Conservation (phyloP, 192 early-diverging fungal species). For the Coemansia sp. region DNA sequence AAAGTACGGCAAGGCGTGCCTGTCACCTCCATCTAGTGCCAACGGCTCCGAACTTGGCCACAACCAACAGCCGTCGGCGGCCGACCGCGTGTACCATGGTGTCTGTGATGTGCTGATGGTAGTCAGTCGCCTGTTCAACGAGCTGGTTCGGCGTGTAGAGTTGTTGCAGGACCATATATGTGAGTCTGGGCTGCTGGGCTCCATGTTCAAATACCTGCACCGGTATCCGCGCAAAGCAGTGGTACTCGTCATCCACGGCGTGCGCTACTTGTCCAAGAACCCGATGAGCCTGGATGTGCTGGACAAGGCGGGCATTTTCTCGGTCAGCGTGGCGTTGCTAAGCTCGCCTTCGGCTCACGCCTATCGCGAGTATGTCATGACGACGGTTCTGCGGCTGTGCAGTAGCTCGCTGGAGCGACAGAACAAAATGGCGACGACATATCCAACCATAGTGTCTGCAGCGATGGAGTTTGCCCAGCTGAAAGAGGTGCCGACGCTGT, state of each 20-base stretch:
- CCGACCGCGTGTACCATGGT: constrained; percentile 42
- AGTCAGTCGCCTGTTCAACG: constrained; percentile 41
- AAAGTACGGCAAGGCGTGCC: constrained; percentile 49
- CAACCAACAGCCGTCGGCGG: constrained; percentile 18
- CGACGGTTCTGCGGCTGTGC: constrained; percentile 44
- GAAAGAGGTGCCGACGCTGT: constrained; percentile 34
- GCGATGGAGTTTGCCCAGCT: constrained; percentile 50
- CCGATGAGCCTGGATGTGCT: constrained; percentile 46
- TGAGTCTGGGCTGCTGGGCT: constrained; percentile 40
- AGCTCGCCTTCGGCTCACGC: constrained; percentile 25
- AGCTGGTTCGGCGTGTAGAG: constrained; percentile 37
- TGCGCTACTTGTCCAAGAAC: constrained; percentile 50
- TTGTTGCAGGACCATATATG: constrained; percentile 44
- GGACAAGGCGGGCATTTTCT: constrained; percentile 45
- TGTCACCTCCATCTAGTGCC: constrained; percentile 27
- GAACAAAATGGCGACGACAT: constrained; percentile 32
- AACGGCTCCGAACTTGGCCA: constrained; percentile 21
- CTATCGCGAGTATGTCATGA: constrained; percentile 52
- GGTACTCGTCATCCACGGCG: constrained; percentile 43
- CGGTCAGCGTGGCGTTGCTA: constrained; percentile 35
- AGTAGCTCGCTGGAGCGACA: constrained; percentile 46
- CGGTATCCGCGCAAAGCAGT: constrained; percentile 46
- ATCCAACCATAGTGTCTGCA: constrained; percentile 32
- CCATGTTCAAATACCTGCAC: constrained; percentile 25
- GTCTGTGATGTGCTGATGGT: constrained; percentile 47